A percentile compares a stretch with the other conserved stretches of the same genome.
Conservation (phyloP, 345 rosid species). For the Populus ilicifolia region DNA sequence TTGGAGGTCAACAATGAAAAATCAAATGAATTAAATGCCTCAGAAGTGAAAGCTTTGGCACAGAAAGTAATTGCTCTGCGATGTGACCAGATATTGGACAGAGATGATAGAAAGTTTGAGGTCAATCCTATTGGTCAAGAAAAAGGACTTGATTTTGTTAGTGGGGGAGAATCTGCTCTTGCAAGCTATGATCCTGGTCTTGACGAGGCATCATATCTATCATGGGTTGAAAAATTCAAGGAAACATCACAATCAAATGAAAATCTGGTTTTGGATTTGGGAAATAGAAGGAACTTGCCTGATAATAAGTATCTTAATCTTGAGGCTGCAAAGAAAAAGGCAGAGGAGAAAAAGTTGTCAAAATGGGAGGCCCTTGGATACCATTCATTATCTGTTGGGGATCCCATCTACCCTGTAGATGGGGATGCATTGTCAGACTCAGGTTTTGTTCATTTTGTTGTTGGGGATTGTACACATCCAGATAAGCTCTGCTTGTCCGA, state of each 20-base stretch:
- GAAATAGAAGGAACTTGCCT: constrained; percentile 37
- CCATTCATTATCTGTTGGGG: constrained; percentile 58
- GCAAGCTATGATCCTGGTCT: constrained; percentile 46
- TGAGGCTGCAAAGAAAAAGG: constrained; percentile 64
- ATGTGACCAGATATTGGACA: constrained; percentile 29
- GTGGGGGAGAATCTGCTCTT: constrained; percentile 30
- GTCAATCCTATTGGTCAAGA: constrained; percentile 35
- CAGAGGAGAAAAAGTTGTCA: constrained; percentile 62
- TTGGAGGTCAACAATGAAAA: constrained; percentile 36
- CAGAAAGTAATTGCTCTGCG: constrained; percentile 66
- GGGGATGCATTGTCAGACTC: constrained; percentile 44
- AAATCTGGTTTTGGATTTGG: constrained; percentile 32
- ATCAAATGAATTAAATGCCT: constrained; percentile 40
- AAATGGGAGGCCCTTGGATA: constrained; percentile 80
- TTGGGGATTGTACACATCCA: constrained; percentile 83
- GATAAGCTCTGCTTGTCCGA: constrained; percentile 52
- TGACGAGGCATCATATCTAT: constrained; percentile 77
- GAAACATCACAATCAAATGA: constrained; percentile 43
- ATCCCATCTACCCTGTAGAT: constrained; percentile 39
- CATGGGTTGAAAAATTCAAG: constrained; percentile 80
- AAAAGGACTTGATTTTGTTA: constrained; percentile 16
- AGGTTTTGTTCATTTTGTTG: constrained; percentile 66
- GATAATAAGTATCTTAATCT: constrained; percentile 45
- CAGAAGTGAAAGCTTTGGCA: constrained; percentile 54
- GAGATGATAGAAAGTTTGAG: constrained; percentile 50